Evolutionary conservation across 1,284 basidiomycete genomes (phyloP), one percentile per base, ranked within the genome.

Genomic region (Macrocystidia cucumis): DNA sequence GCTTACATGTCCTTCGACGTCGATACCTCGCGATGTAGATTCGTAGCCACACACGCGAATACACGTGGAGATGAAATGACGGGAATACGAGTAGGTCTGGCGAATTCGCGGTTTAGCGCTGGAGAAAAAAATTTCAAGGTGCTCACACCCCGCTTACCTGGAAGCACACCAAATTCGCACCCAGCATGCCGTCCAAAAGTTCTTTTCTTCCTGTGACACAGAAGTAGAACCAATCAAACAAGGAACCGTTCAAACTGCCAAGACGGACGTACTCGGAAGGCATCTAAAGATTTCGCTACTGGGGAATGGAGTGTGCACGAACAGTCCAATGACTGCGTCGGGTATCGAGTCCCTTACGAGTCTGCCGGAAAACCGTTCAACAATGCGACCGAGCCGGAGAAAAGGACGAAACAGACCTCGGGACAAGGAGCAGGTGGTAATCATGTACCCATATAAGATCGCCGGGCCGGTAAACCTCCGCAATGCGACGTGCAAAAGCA

Each of bases 261-360:
- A 11, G 31, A 25, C 20, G 32, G 12, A 71, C 76, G 56, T 47
- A 85, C 84, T 78, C 3, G 91, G 92, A 30, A 97, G 62, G 60
- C 90, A 95, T 38, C 95, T 72, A 71, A 98, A 98, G 44, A 98
- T 84, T 55, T 98, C 95, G 45, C 87, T 91, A 54, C 84, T 90
- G 2, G 95, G 95, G 79, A 97, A 98, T 1, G 95, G 93, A 1
- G 93, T 96, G 61, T 98, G 95, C 25, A 98, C 81, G 59, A 98
- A 98, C 39, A 98, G 75, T 3, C 92, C 95, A 30, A 98, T 75
- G 42, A 82, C 74, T 26, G 79, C 83, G 37, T 87, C 84, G 3
- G 85, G 83, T 20, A 92, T 65, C 13, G 74, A 61, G 50, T 81
- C 78, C 31, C 93, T 77, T 36, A 97, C 69, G 53, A 97, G 72